A percentile compares a stretch with the other conserved stretches of the same genome.
Evolutionary conservation across 352 stramenopile genomes (phyloP).

Genomic region (Phytophthora nicotianae): DNA sequence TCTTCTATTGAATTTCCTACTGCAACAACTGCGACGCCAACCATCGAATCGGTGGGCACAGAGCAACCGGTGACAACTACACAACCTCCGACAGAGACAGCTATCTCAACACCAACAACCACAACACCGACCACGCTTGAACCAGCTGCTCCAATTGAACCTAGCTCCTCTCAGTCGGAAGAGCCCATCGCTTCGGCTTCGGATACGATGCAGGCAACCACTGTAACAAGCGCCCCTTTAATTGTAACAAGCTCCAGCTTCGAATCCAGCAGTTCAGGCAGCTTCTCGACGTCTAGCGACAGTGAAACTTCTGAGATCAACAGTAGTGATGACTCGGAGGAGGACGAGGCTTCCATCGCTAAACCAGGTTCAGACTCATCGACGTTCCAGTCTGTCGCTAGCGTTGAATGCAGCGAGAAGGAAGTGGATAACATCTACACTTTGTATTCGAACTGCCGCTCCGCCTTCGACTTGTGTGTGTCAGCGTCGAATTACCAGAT

Average conservation of each 20-base stretch:
- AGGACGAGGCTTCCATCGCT: constrained; percentile 25
- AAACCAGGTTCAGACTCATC: constrained; percentile 47
- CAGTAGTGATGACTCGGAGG: neutral
- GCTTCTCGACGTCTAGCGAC: neutral
- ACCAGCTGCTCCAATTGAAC: neutral
- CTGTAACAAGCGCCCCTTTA: neutral
- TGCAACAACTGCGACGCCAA: constrained; percentile 1
- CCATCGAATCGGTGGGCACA: neutral
- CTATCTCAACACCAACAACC: constrained; percentile 5
- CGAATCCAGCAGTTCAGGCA: constrained; percentile 4
- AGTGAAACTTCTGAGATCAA: neutral
- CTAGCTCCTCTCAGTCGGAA: constrained; percentile 2
- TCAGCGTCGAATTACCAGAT: constrained; percentile 61
- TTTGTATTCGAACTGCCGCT: constrained; percentile 65
- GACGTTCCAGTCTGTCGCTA: constrained; percentile 51
- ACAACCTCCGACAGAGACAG: neutral
- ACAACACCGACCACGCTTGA: neutral
- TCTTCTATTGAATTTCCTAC: constrained; percentile 9
- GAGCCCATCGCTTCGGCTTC: constrained; percentile 9
- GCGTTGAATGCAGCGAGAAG: constrained; percentile 40
- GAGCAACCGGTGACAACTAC: neutral
- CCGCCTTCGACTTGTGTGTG: constrained; percentile 64
- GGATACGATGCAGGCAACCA: constrained; percentile 6
- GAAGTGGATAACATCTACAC: constrained; percentile 52
- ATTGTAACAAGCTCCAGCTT: neutral